Evolutionary conservation across 73 alveolate genomes (phyloP).

Genomic region (Stentor roeselii): DNA sequence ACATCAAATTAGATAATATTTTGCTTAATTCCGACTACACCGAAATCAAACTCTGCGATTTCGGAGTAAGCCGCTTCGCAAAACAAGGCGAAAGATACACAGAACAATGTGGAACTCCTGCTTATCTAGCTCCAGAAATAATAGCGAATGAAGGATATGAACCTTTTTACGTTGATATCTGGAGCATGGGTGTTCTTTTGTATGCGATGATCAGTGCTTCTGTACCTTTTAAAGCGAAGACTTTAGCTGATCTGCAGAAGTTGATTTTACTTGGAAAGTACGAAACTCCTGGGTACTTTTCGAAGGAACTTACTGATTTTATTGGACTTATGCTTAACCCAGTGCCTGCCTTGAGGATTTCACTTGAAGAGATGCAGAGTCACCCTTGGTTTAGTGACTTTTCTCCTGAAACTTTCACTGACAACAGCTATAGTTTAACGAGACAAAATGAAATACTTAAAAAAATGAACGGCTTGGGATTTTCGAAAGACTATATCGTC

Average conservation of each 20-base stretch:
- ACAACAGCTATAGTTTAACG: no score
- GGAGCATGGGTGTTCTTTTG: slow-evolving; percentile 83
- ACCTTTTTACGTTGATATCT: slow-evolving; percentile 80
- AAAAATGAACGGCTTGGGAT: no score
- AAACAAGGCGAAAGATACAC: slow-evolving; percentile 57
- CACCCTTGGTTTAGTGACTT: slow-evolving; percentile 95
- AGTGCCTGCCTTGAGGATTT: slow-evolving; percentile 66
- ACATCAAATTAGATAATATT: slow-evolving; percentile 80
- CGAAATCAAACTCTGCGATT: slow-evolving; percentile 79
- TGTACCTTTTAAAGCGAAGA: slow-evolving; percentile 84
- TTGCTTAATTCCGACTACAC: slow-evolving; percentile 61
- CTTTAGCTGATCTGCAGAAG: slow-evolving; percentile 69
- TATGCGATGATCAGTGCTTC: slow-evolving; percentile 85
- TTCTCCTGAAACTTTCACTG: no score
- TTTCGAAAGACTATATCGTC: no score
- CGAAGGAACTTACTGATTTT: slow-evolving; percentile 73
- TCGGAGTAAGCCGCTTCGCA: slow-evolving; percentile 83
- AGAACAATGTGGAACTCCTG: no score
- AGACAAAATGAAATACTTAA: no score
- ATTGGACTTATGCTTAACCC: slow-evolving; percentile 68
- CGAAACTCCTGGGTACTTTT: slow-evolving; percentile 51
- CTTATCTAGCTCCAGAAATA: slow-evolving; percentile 89
- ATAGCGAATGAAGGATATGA: slow-evolving; percentile 82
- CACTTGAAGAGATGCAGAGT: slow-evolving; percentile 70
- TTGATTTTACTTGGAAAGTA: slow-evolving; percentile 48